These are phyloP conservation scores for Microdochium trichocladiopsis DNA, from an alignment of 2,329 filamentous ascomycete species.

Conservation along the genomic window DNA sequence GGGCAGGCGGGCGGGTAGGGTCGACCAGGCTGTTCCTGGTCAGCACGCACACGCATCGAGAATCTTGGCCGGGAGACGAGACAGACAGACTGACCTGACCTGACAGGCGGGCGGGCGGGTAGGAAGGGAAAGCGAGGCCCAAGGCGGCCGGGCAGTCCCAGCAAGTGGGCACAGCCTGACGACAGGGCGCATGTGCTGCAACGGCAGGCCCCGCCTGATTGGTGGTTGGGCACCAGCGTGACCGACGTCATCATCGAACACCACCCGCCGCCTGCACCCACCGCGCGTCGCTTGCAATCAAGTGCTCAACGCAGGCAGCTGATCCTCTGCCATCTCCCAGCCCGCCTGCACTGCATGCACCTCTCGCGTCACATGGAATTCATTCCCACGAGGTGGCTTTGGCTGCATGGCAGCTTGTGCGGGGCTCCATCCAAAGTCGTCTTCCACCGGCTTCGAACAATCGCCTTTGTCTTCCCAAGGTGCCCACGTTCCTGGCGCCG, in stretches of 20 bases:
- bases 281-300: no score
- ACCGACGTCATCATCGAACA: not conserved
- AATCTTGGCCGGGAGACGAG: not conserved
- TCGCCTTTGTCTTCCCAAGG: no score
- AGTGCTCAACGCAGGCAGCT: not conserved
- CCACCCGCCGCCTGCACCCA: not conserved
- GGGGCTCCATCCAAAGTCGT: no score
- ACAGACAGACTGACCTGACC: no score
- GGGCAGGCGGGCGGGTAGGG: not conserved
- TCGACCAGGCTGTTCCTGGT: slow-evolving; percentile 1
- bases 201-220: not conserved
- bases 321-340: not conserved
- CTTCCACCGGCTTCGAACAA: no score
- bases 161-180: not conserved
- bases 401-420: no score
- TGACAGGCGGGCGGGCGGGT: no score
- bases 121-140: not conserved
- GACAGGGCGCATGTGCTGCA: not conserved
- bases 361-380: no score
- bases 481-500: no score
- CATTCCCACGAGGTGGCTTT: no score
- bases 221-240: not conserved
- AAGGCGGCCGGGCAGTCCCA: not conserved
- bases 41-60: not conserved
- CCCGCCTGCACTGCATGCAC: no score